Base-by-base conservation (phyloP, 495 filamentous ascomycete species). In the Chaetomium fimeti region DNA sequence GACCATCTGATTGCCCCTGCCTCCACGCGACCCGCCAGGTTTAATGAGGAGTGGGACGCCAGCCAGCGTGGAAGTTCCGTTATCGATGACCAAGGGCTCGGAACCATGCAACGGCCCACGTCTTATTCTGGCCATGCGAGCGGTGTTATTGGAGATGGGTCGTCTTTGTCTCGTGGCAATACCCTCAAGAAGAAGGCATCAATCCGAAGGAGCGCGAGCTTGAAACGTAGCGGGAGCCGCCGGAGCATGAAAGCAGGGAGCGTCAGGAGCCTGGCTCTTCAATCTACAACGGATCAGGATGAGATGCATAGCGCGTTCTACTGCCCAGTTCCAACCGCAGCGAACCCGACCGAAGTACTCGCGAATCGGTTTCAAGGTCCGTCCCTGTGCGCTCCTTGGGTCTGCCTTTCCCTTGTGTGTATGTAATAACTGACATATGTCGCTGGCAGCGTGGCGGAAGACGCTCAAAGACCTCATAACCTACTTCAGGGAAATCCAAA, bases 401-500 rank as follows among this genome's bases (percentile, higher is more conserved):
- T 18, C 5, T 43, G 5, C 18, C 13, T 54, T 36, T 43, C 7
- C 20, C 5, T 25, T 8, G 9, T 18, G 20, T 20, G 9, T 47
- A 22, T n/a, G n/a, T n/a, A n/a, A n/a, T 49, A 28, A 13, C 69
- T 68, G 45, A 74, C 66, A 40, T 22, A 24, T 40, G 55, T 57
- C 61, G 6, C 15, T 12, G 40, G 24, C 66, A 97, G 94, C 91
- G 57, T 98, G 94, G 94, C 84, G 94, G 43, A 96, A 96, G 81
- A 82, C 96, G 15, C 83, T 98, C 36, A 98, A 98, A 75, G 93
- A 97, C 69, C 81, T 97, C 45, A 97, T 97, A 66, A 81, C 90
- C 32, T 98, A 96, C 74, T 98, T 96, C 75, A 87, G 91, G 67
- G 94, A 98, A 77, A 84, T 98, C 24, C 91, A 97, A 75, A 84